These are phyloP conservation scores for Pezicula rhizophila DNA, from an alignment of 2,329 filamentous ascomycete genomes.

Conservation along the genomic window DNA sequence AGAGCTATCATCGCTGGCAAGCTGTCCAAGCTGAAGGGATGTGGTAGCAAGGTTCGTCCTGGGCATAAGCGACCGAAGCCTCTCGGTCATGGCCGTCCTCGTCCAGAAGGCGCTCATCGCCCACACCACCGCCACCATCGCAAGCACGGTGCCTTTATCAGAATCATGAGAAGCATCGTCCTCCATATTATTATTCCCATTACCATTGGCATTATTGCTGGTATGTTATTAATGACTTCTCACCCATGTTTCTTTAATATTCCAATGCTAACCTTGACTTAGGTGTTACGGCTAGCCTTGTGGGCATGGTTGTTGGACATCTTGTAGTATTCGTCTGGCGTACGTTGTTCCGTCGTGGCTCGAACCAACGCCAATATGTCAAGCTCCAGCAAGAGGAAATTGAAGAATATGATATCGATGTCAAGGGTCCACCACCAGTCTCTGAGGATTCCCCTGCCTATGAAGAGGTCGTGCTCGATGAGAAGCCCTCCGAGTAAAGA, in stretches of 20 bases:
- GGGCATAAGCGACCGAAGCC: slow-evolving; percentile 15
- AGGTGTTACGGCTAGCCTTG: slow-evolving; percentile 53
- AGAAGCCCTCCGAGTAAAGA: slow-evolving; percentile 12
- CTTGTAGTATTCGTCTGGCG: slow-evolving; percentile 54
- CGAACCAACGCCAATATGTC: slow-evolving; percentile 11
- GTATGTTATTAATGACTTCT: slow-evolving; percentile 23
- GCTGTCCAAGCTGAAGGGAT: slow-evolving; percentile 35
- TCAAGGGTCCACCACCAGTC: slow-evolving; percentile 24
- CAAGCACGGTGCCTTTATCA: slow-evolving; percentile 35
- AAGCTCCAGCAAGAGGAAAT: slow-evolving; percentile 18
- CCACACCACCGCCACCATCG: slow-evolving; percentile 28
- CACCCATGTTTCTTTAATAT: no score
- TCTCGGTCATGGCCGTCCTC: slow-evolving; percentile 17
- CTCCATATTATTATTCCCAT: slow-evolving; percentile 62
- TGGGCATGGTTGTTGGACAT: slow-evolving; percentile 62
- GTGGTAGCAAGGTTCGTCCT: slow-evolving; percentile 28
- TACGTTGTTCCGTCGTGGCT: slow-evolving; percentile 42
- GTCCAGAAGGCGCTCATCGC: slow-evolving; percentile 17
- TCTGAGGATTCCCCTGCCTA: slow-evolving; percentile 25
- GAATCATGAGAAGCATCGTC: slow-evolving; percentile 48
- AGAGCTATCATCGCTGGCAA: slow-evolving; percentile 43
- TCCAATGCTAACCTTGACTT: no score
- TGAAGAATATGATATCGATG: slow-evolving; percentile 9
- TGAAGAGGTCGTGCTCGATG: slow-evolving; percentile 15
- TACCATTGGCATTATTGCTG: slow-evolving; percentile 61